Evolutionary conservation across 371 early-diverging fungal species (phyloP).

Genomic region (Actinomortierella ambigua): DNA sequence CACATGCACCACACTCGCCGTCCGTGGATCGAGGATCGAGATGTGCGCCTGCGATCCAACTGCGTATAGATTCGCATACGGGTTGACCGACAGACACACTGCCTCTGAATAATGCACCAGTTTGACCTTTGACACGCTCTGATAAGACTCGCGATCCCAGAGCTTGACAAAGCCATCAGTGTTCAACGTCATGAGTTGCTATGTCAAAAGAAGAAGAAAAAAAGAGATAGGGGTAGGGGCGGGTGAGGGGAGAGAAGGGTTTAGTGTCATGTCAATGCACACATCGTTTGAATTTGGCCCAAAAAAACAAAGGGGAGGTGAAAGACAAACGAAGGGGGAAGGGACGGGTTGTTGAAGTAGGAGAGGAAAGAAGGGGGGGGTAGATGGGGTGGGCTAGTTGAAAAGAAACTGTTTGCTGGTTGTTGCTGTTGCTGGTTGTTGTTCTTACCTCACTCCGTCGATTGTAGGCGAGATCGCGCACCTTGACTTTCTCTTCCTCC

Average conservation of each 20-base stretch:
- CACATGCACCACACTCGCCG: constrained; percentile 43
- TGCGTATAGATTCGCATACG: constrained; percentile 49
- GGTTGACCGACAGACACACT: constrained; percentile 56
- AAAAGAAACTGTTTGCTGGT: no score
- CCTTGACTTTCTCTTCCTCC: constrained; percentile 17
- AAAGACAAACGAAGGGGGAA: no score
- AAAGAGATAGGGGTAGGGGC: no score
- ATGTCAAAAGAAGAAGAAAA: neutral
- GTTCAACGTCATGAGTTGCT: constrained; percentile 42
- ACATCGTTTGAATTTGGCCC: no score
- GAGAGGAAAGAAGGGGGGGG: neutral
- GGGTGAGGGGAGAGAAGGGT: neutral
- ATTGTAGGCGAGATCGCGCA: constrained; percentile 37
- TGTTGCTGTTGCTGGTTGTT: no score
- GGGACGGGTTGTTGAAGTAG: no score
- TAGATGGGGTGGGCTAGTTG: neutral
- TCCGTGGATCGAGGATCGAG: constrained; percentile 64
- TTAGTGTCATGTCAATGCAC: neutral
- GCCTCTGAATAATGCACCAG: constrained; percentile 56
- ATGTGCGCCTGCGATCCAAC: constrained; percentile 69
- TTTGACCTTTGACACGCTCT: constrained; percentile 36
- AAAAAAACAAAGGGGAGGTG: no score
- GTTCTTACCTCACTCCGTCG: constrained; percentile 24
- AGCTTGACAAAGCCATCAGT: constrained; percentile 50
- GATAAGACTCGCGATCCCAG: constrained; percentile 50